These are phyloP conservation scores for Gnaphalium uliginosum DNA, from an alignment of 129 eudicot species.

Conservation along the genomic window DNA sequence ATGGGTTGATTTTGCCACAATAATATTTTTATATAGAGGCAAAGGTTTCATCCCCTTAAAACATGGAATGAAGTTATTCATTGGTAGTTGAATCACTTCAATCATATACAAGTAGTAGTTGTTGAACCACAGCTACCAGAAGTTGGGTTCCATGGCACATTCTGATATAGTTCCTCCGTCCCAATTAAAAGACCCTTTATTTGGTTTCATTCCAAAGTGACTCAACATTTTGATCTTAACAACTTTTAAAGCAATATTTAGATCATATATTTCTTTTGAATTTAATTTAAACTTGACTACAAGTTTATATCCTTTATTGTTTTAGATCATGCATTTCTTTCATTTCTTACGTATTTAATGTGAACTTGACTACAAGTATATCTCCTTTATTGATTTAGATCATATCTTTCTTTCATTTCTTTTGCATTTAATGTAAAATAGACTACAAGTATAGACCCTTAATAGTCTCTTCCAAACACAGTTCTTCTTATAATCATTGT, in stretches of 20 bases:
- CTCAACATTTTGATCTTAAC: neutral
- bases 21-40: neutral
- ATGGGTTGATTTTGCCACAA: neutral
- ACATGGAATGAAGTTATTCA: slow-evolving; percentile 6
- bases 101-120: slow-evolving; percentile 14
- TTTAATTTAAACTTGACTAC: neutral
- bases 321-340: neutral
- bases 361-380: neutral
- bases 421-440: neutral
- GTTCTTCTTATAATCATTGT: neutral
- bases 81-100: slow-evolving; percentile 24
- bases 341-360: neutral
- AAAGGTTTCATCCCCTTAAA: neutral
- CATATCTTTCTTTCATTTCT: neutral
- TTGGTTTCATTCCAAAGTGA: neutral
- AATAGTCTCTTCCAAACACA: neutral
- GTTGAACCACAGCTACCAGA: slow-evolving; percentile 5
- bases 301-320: neutral
- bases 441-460: neutral
- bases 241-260: neutral
- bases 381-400: neutral
- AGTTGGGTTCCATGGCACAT: neutral
- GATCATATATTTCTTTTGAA: neutral
- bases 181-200: slow-evolving; percentile 5
- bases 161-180: slow-evolving; percentile 17